These are phyloP conservation scores for Lepraria neglecta DNA, from an alignment of 495 filamentous ascomycete species.

Conservation along the genomic window DNA sequence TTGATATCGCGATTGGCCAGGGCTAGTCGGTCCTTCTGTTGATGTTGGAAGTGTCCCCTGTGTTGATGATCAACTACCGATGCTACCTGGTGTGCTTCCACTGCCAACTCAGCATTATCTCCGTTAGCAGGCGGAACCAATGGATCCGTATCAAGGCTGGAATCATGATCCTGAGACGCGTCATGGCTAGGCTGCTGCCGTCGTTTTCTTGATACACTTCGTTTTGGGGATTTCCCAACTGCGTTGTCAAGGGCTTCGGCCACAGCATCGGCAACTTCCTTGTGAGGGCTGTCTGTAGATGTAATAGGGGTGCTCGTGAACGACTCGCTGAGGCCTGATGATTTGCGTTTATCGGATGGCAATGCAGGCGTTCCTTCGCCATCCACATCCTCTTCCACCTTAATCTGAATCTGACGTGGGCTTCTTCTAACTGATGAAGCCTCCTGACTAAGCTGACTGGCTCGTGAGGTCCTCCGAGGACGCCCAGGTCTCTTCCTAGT, in stretches of 20 bases:
- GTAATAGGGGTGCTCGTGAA: not conserved
- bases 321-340: slow-evolving; percentile 4
- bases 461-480: not conserved
- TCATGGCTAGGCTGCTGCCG: slow-evolving; percentile 8
- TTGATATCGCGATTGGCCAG: not conserved
- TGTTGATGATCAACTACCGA: not conserved
- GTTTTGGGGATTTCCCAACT: not conserved
- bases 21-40: not conserved
- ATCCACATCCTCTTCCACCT: not conserved
- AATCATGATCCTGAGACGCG: not conserved
- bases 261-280: not conserved
- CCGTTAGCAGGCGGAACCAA: not conserved
- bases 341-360: not conserved
- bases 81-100: not conserved
- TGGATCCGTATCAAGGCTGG: not conserved
- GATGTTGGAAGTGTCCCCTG: not conserved
- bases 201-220: not conserved
- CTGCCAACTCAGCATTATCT: not conserved
- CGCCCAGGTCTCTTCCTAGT: not conserved
- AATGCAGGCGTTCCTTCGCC: not conserved
- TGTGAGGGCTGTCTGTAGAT: not conserved
- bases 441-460: slow-evolving; percentile 3
- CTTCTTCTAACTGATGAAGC: not conserved
- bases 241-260: not conserved
- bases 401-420: not conserved